Evolutionary conservation across 1,284 basidiomycete species (phyloP).

Genomic region (Cutaneotrichosporon cutaneum): DNA sequence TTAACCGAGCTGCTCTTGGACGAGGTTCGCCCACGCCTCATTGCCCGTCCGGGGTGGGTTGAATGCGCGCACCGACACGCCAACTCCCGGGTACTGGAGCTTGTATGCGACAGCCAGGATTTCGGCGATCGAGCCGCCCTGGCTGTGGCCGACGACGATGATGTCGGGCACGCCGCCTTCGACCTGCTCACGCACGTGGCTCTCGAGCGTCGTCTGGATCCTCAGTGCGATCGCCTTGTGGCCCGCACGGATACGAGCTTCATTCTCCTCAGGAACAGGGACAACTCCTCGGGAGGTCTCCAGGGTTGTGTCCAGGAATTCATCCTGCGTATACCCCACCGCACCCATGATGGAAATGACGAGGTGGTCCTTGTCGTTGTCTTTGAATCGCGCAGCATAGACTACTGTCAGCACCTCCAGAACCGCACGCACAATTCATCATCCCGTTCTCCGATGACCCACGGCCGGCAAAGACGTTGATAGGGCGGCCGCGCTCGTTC

Average conservation of each 20-base stretch:
- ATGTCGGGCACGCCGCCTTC: background rate
- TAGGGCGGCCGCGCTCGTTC: background rate
- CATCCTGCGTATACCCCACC: no score
- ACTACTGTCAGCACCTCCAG: background rate
- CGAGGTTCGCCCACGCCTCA: background rate
- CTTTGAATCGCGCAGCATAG: background rate
- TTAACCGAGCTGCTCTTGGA: background rate
- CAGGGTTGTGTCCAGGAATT: no score
- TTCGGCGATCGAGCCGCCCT: background rate
- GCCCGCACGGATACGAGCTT: background rate
- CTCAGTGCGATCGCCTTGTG: background rate
- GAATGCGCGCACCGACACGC: background rate
- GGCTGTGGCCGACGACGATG: background rate
- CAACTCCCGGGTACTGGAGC: background rate
- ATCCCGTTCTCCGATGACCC: background rate
- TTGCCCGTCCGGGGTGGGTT: background rate
- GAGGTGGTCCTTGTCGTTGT: background rate
- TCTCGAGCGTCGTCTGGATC: background rate
- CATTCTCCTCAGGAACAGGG: no score
- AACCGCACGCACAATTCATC: background rate
- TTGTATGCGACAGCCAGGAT: background rate
- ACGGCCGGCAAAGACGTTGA: background rate
- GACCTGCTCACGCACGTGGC: background rate
- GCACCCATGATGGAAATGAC: background rate
- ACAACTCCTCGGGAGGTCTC: background rate